phyloP scores from a whole-genome alignment of 257 asterid genomes.

The Solanum rostratum region DNA sequence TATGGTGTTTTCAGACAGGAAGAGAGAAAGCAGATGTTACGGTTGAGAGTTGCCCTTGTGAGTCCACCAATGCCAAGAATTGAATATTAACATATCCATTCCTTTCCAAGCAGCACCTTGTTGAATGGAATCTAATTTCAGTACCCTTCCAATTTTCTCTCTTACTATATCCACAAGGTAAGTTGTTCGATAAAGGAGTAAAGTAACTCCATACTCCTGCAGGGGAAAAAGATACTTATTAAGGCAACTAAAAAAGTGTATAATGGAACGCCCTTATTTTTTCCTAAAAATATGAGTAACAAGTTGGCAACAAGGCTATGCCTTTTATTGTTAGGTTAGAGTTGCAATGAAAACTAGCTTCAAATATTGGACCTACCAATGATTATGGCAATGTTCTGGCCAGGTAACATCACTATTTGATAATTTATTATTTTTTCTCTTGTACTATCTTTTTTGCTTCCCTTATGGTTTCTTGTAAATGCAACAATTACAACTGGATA shows the following conservation, averaged over 20 bases:
- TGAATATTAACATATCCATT: slow-evolving; percentile 68
- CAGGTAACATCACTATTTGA: background rate
- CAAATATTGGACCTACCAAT: background rate
- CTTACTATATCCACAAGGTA: slow-evolving; percentile 59
- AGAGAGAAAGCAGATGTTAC: slow-evolving; percentile 14
- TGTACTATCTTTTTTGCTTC: background rate
- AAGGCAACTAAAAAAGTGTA: background rate
- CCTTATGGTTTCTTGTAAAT: background rate
- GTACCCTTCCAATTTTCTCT: slow-evolving; percentile 42
- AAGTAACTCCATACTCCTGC: slow-evolving; percentile 55
- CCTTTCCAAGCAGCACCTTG: slow-evolving; percentile 74
- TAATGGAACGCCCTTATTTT: background rate
- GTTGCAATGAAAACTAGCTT: background rate
- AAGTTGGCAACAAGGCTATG: background rate
- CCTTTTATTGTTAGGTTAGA: background rate
- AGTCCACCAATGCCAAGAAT: slow-evolving; percentile 92
- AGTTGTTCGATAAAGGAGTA: slow-evolving; percentile 42
- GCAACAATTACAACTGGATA: background rate
- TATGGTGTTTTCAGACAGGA: background rate
- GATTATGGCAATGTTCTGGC: background rate
- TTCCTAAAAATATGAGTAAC: background rate
- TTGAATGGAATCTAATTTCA: slow-evolving; percentile 44
- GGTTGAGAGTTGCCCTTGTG: slow-evolving; percentile 56
- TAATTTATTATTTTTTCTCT: background rate
- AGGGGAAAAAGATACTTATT: background rate